These are phyloP conservation scores for Odonthalia washingtoniensis DNA, from an alignment of 31 red algal genomes.

Conservation along the genomic window DNA sequence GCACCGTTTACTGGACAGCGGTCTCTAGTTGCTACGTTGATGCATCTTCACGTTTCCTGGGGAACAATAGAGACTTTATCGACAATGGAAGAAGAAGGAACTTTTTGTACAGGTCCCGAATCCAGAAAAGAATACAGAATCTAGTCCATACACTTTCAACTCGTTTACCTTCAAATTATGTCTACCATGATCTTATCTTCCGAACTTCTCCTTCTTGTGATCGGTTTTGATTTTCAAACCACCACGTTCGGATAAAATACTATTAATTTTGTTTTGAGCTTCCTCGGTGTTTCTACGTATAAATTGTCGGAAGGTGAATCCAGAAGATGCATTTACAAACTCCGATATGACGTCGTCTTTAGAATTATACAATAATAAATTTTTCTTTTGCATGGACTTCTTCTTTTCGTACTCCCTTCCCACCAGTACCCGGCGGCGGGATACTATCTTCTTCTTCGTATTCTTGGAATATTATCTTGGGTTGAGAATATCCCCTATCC, in stretches of 20 bases:
- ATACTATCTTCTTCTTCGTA: background rate
- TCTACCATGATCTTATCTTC: background rate
- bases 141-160: background rate
- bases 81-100: background rate
- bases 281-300: background rate
- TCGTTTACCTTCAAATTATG: background rate
- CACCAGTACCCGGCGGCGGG: no score
- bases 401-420: background rate
- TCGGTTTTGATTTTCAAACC: background rate
- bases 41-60: background rate
- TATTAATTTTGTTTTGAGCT: background rate
- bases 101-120: background rate
- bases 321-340: background rate
- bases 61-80: background rate
- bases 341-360: background rate
- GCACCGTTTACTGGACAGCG: background rate
- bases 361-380: background rate
- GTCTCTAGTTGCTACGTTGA: conserved; percentile 1
- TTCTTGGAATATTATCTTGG: background rate
- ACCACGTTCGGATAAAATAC: background rate
- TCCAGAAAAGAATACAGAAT: background rate
- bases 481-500: background rate
- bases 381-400: background rate
- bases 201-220: no score
- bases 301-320: background rate